Percentiles rank a stretch among this genome's conserved stretches.
Conservation (phyloP, 2,329 filamentous ascomycete species). For the Chaetomiaceae sp. region DNA sequence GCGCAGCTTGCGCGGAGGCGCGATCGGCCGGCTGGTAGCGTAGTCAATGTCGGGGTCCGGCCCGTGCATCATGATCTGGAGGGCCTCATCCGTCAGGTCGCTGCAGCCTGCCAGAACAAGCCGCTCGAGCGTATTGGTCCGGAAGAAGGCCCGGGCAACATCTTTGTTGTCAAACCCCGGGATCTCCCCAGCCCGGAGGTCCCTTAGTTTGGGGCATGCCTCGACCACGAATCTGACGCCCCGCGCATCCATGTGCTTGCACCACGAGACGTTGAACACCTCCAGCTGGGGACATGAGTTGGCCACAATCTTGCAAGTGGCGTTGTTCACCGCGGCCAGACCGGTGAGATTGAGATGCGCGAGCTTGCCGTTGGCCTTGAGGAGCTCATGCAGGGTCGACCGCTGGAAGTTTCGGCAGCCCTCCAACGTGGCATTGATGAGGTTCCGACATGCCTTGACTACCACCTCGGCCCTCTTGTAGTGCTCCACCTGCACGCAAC, state of each 20-base stretch:
- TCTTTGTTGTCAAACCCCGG: slow-evolving; percentile 68
- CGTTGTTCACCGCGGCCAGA: slow-evolving; percentile 71
- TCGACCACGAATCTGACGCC: slow-evolving; percentile 69
- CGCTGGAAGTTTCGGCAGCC: slow-evolving; percentile 80
- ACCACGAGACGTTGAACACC: slow-evolving; percentile 87
- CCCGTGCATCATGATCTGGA: slow-evolving; percentile 71
- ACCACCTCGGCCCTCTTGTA: slow-evolving; percentile 71
- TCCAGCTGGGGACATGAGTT: slow-evolving; percentile 76
- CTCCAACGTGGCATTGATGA: slow-evolving; percentile 82
- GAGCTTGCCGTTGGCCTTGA: slow-evolving; percentile 67
- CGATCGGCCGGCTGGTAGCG: slow-evolving; percentile 67
- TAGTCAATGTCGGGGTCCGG: slow-evolving; percentile 71
- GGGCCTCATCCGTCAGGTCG: slow-evolving; percentile 67
- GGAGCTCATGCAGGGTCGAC: slow-evolving; percentile 69
- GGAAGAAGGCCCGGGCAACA: slow-evolving; percentile 69
- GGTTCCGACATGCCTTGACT: slow-evolving; percentile 77
- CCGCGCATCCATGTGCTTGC: slow-evolving; percentile 71
- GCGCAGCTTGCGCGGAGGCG: slow-evolving; percentile 69
- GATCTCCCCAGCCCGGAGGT: slow-evolving; percentile 77
- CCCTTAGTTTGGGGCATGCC: slow-evolving; percentile 65
- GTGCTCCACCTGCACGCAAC: slow-evolving; percentile 83
- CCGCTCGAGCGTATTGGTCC: slow-evolving; percentile 75
- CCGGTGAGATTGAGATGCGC: slow-evolving; percentile 84
- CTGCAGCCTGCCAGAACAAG: slow-evolving; percentile 74
- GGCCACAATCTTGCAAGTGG: slow-evolving; percentile 79